Conservation (phyloP, 1,139 yeast species). For the Hyphopichia buzzinii region DNA sequence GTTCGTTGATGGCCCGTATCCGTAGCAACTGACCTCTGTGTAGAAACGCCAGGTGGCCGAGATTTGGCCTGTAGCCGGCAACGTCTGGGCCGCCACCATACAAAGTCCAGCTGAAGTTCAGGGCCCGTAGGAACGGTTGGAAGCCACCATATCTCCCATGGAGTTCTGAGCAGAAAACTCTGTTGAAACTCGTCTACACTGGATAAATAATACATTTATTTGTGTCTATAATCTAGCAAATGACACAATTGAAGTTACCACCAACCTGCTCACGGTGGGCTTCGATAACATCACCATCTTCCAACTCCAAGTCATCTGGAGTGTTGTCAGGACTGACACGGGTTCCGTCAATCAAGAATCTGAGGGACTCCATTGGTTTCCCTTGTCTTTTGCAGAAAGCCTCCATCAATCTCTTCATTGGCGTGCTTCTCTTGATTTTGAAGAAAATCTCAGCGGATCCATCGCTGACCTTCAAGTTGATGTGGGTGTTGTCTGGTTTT, state of each 20-base stretch:
- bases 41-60: too few relatives aligned
- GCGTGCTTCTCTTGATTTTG: slow-evolving; percentile 91
- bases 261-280: slow-evolving; percentile 97
- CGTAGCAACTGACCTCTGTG: too few relatives aligned
- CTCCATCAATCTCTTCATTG: slow-evolving; percentile 92
- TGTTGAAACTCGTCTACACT: neutral
- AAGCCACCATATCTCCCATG: too few relatives aligned
- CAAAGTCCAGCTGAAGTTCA: too few relatives aligned
- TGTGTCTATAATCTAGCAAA: too few relatives aligned
- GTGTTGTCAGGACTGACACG: slow-evolving; percentile 86
- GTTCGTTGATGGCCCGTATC: too few relatives aligned
- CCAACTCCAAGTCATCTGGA: slow-evolving; percentile 88
- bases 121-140: too few relatives aligned
- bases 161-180: neutral
- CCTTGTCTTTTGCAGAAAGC: slow-evolving; percentile 99
- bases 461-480: slow-evolving; percentile 91
- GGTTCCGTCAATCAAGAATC: slow-evolving; percentile 92
- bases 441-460: slow-evolving; percentile 92
- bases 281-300: slow-evolving; percentile 94
- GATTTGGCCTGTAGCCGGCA: too few relatives aligned
- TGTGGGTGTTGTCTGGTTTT: slow-evolving; percentile 68
- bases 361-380: slow-evolving; percentile 72
- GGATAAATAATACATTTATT: neutral
- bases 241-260: slow-evolving; percentile 24
- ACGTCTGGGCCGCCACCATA: too few relatives aligned